Conservation (phyloP, 768 basidiomycete genomes). For the Astraeus odoratus region DNA sequence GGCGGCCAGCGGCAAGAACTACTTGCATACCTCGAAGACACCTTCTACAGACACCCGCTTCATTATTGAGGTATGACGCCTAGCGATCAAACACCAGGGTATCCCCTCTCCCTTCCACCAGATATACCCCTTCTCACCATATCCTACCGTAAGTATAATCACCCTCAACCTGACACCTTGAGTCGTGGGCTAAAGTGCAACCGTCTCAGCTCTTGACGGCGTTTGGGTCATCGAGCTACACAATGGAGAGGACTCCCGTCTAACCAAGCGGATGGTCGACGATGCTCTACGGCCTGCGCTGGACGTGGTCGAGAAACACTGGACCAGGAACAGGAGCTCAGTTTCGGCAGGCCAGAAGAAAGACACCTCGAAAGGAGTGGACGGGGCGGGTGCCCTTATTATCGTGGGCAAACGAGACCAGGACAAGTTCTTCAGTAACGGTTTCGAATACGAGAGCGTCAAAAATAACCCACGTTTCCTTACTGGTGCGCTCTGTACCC, state of each 20-base stretch:
- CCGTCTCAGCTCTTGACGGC: slow-evolving; percentile 41
- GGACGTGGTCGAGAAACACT: slow-evolving; percentile 65
- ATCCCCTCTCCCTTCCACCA: slow-evolving; percentile 44
- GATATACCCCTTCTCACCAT: slow-evolving; percentile 54
- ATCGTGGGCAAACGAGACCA: slow-evolving; percentile 70
- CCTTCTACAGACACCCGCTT: not conserved
- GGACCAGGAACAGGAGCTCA: slow-evolving; percentile 48
- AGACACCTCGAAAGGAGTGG: slow-evolving; percentile 22
- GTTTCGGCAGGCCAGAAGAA: slow-evolving; percentile 37
- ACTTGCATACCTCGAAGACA: no score
- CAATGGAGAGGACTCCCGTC: slow-evolving; percentile 67
- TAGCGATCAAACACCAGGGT: slow-evolving; percentile 15
- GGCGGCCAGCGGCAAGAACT: no score
- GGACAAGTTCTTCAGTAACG: slow-evolving; percentile 88
- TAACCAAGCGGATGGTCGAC: slow-evolving; percentile 53
- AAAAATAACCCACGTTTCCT: slow-evolving; percentile 56
- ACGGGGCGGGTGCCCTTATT: slow-evolving; percentile 63
- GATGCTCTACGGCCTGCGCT: slow-evolving; percentile 62
- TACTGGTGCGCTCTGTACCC: slow-evolving; percentile 38
- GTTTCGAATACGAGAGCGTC: slow-evolving; percentile 56
- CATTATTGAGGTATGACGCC: not conserved
- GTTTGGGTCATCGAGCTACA: slow-evolving; percentile 79
- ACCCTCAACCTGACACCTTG: not conserved
- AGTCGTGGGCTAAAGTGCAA: not conserved
- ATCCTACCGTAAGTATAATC: slow-evolving; percentile 48